A percentile compares a stretch with the other conserved stretches of the same genome.
These are phyloP conservation scores for Cercospora zeae-maydis DNA, from an alignment of 2,329 filamentous ascomycete species.

Conservation along the genomic window DNA sequence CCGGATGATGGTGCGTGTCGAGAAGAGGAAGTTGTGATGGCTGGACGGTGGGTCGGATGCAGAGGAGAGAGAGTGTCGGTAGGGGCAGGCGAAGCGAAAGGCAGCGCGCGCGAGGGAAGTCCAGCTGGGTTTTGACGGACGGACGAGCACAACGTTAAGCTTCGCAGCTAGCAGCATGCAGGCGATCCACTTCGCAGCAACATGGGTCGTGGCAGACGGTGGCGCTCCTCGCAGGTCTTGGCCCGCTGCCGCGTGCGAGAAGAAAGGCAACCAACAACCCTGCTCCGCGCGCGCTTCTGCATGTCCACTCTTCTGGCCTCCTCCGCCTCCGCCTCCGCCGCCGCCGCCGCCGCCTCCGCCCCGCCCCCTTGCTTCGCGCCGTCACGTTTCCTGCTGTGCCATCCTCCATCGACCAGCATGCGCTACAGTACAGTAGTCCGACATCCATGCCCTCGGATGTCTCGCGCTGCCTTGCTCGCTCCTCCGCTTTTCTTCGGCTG, in stretches of 20 bases:
- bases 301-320: not conserved
- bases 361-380: not conserved
- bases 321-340: too few species aligned
- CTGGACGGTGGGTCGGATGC: not conserved
- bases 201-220: not conserved
- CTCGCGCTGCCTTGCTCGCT: not conserved
- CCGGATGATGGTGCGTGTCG: not conserved
- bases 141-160: conserved; percentile 1
- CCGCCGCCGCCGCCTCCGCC: not conserved
- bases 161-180: not conserved
- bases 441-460: not conserved
- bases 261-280: not conserved
- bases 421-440: not conserved
- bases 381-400: too few species aligned
- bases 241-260: not conserved
- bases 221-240: not conserved
- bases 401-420: too few species aligned
- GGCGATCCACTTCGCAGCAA: not conserved
- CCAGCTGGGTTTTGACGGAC: not conserved
- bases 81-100: not conserved
- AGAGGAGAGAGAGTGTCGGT: not conserved
- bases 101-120: not conserved
- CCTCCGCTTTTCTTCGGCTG: not conserved
- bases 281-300: not conserved
- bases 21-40: not conserved